Percentiles rank a stretch among this genome's conserved stretches.
phyloP scores from a whole-genome alignment of 306 rosid species.

The Cajanus cajan region DNA sequence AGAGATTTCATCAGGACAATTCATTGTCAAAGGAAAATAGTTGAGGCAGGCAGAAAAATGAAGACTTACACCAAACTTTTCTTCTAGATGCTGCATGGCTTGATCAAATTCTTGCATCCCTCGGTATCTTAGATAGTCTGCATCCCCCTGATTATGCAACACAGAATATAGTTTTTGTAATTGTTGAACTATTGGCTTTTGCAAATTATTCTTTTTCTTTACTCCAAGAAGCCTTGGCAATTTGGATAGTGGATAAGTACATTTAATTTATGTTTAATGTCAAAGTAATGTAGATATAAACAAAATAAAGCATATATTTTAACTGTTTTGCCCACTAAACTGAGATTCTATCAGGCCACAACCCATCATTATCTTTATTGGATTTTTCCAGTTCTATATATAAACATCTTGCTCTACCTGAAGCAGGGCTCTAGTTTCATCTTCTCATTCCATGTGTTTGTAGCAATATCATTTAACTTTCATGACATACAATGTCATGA shows the following conservation, averaged over 20 bases:
- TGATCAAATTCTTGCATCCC: constrained; percentile 97
- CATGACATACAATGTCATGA: not conserved
- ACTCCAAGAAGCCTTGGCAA: not conserved
- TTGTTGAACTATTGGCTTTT: not conserved
- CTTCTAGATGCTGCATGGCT: constrained; percentile 98
- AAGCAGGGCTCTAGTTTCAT: not conserved
- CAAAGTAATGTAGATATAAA: not conserved
- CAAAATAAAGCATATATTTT: not conserved
- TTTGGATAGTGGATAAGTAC: not conserved
- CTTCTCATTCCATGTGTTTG: not conserved
- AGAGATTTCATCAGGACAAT: not conserved
- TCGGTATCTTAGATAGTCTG: constrained; percentile 68
- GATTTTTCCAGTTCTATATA: not conserved
- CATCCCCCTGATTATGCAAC: constrained; percentile 74
- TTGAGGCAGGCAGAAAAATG: not conserved
- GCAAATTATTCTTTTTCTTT: constrained; percentile 1
- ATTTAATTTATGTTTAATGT: not conserved
- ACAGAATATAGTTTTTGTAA: constrained; percentile 18
- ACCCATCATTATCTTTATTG: not conserved
- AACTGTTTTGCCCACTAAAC: constrained; percentile 2
- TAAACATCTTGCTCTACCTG: not conserved
- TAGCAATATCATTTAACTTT: not conserved
- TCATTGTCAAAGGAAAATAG: constrained; percentile 11
- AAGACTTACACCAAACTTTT: constrained; percentile 74
- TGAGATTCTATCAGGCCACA: constrained; percentile 11